phyloP scores from a whole-genome alignment of 2,329 filamentous ascomycete species.

The Apiospora hydei region DNA sequence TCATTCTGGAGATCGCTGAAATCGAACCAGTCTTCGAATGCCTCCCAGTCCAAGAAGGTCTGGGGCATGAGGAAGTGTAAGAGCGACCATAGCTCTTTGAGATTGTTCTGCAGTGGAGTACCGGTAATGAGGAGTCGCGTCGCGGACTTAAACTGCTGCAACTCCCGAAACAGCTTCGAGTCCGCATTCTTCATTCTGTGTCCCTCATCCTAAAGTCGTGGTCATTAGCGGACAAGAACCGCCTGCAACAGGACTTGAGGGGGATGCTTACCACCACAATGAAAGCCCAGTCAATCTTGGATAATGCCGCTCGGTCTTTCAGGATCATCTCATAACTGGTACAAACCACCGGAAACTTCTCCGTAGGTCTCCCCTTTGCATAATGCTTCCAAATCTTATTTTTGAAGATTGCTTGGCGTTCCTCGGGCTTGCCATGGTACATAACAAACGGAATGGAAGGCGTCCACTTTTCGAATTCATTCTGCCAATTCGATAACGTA shows the following conservation, averaged over 20 bases:
- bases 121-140: constrained; percentile 97
- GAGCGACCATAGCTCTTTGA: constrained; percentile 95
- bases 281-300: constrained; percentile 92
- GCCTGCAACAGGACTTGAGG: constrained; percentile 54
- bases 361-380: constrained; percentile 77
- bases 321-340: constrained; percentile 98
- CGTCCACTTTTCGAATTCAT: constrained; percentile 99
- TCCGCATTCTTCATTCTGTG: constrained; percentile 99
- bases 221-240: constrained; percentile 82
- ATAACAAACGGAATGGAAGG: constrained; percentile 86
- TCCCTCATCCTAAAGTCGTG: constrained; percentile 98
- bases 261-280: constrained; percentile 80
- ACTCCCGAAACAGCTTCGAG: constrained; percentile 93
- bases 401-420: constrained; percentile 78
- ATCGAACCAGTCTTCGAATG: constrained; percentile 96
- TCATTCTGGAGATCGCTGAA: constrained; percentile 92
- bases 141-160: constrained; percentile 92
- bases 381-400: constrained; percentile 76
- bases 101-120: constrained; percentile 96
- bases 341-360: constrained; percentile 93
- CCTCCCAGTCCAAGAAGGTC: constrained; percentile 91
- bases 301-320: constrained; percentile 82
- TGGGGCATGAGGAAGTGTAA: constrained; percentile 97
- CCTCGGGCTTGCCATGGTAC: constrained; percentile 91
- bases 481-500: constrained; percentile 97